phyloP scores from a whole-genome alignment of 2,329 filamentous ascomycete species.

The Pseudocercospora ulei region DNA sequence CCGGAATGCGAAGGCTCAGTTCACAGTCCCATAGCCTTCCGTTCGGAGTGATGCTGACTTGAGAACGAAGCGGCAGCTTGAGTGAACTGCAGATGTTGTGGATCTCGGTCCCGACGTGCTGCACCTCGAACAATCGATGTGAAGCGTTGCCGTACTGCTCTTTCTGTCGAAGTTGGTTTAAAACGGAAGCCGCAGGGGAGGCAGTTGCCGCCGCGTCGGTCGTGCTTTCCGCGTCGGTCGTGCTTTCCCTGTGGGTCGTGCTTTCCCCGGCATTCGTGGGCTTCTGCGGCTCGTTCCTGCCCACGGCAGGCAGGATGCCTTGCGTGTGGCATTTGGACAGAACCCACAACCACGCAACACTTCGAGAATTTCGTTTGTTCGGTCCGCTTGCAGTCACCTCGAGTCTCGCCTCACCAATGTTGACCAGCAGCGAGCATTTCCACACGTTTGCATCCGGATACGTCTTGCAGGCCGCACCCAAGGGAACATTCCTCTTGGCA shows the following conservation, averaged over 20 bases:
- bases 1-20: slow-evolving; percentile 10
- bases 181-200: not conserved
- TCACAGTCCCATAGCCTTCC: not conserved
- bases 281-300: too few relatives aligned
- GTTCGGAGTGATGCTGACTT: not conserved
- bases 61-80: not conserved
- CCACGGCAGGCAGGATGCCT: slow-evolving; percentile 10
- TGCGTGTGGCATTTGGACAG: slow-evolving; percentile 10
- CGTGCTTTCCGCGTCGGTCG: too few relatives aligned
- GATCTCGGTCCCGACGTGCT: slow-evolving; percentile 2
- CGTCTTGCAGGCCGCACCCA: not conserved
- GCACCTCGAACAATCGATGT: slow-evolving; percentile 3
- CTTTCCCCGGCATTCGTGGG: too few relatives aligned
- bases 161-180: not conserved
- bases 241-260: too few relatives aligned
- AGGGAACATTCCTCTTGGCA: not conserved
- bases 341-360: slow-evolving; percentile 9
- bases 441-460: not conserved
- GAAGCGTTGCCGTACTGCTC: slow-evolving; percentile 12
- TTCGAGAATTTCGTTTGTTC: slow-evolving; percentile 1
- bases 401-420: not conserved
- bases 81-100: slow-evolving; percentile 3
- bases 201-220: too few relatives aligned
- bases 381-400: slow-evolving; percentile 3
- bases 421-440: not conserved